Conservation (phyloP, 1,139 yeast species). For the Scheffersomyces parashehatae region DNA sequence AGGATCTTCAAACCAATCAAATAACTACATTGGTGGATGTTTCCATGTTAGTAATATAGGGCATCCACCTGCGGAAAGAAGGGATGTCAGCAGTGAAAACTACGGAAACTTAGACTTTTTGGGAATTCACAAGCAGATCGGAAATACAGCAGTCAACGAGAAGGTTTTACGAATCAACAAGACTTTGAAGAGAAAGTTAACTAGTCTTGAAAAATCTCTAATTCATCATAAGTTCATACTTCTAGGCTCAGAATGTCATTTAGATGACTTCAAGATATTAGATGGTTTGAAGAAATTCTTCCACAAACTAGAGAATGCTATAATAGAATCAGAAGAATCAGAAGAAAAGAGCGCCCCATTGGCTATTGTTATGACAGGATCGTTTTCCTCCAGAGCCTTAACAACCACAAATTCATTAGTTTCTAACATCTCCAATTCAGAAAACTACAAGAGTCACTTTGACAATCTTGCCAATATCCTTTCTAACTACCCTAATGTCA, state of each 20-base stretch:
- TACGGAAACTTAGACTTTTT: constrained; percentile 80
- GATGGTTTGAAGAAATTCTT: constrained; percentile 67
- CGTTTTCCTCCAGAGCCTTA: constrained; percentile 70
- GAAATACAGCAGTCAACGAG: constrained; percentile 12
- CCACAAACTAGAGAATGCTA: constrained; percentile 41
- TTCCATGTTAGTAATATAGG: constrained; percentile 78
- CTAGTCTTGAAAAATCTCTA: constrained; percentile 56
- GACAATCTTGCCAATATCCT: constrained; percentile 67
- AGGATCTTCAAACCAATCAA: constrained; percentile 28
- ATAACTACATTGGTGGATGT: constrained; percentile 41
- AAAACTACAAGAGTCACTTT: constrained; percentile 69
- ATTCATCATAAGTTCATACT: constrained; percentile 60
- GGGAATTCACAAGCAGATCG: constrained; percentile 52
- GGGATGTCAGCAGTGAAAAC: constrained; percentile 64
- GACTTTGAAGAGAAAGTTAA: constrained; percentile 55
- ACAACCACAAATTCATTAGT: constrained; percentile 45
- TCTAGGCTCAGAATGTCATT: constrained; percentile 70
- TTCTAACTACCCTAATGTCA: constrained; percentile 33
- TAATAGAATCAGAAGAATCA: constrained; percentile 39
- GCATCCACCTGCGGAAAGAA: constrained; percentile 85
- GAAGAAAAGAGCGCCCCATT: constrained; percentile 46
- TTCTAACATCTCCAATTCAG: constrained; percentile 43
- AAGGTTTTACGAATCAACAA: constrained; percentile 56
- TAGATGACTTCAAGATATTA: constrained; percentile 53
- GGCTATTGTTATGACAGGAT: constrained; percentile 49